Evolutionary conservation across 768 basidiomycete species (phyloP), one percentile per base, ranked within the genome.

Genomic region (Neoboletus magnificus): DNA sequence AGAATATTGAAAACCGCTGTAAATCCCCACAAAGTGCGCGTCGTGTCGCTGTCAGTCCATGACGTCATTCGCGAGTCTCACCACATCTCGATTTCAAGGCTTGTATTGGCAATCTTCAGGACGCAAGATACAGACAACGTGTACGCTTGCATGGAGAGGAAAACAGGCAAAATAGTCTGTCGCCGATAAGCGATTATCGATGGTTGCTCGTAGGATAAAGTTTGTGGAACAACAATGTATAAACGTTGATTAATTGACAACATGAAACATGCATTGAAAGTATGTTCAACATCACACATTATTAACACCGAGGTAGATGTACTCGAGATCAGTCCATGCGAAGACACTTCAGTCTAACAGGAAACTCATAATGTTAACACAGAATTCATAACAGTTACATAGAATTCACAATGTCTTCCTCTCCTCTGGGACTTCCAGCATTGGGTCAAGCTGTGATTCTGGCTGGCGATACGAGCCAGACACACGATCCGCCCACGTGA

Each of bases 381-480:
- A 12, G 9, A 30, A 25, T 8, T 62, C 43, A 70, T 43, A 37
- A n/a, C n/a, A n/a, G n/a, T n/a, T n/a, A 32, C 11, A 25, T n/a
- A 12, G 9, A 30, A 25, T 8, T 62, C 43, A 70, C 41, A 37
- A 48, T 0, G 32, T 27, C 54, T 76, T 25, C 54, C 75, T 72
- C 41, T 73, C 66, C 13, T 73, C 70, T 48, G 68, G 60, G 18
- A 75, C 67, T 61, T 92, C 89, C 29, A 90, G 77, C 46, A 97
- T 65, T 3, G 96, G 97, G 68, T 99, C 97, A 32, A 96, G 82
- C 42, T 79, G 77, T 3, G 86, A 82, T 47, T 83, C 82, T 4
- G 97, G 97, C 56, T 94, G 86, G 41, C 94, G 88, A 74, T 98
- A 98, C 15, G 93, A 94, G 44, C 84, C 85, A 53, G 85, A 86